Evolutionary conservation across 805 yeast species (phyloP).

Genomic region (Grigorovia yakushimaensis): DNA sequence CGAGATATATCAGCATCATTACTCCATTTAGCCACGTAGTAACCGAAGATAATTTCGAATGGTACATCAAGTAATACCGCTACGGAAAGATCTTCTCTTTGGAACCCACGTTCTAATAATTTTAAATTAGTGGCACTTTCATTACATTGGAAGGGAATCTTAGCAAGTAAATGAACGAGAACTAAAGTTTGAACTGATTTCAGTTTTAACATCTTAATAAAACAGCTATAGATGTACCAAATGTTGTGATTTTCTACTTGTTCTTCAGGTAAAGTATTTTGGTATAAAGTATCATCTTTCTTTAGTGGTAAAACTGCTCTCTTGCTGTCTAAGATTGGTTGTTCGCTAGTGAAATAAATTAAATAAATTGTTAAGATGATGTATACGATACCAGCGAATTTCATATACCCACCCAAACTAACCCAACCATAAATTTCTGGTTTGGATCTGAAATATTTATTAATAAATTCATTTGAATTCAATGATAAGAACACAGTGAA

Average conservation of each 20-base stretch:
- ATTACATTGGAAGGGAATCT: slow-evolving; percentile 89
- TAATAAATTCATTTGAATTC: slow-evolving; percentile 87
- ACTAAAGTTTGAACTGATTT: slow-evolving; percentile 68
- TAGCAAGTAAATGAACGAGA: slow-evolving; percentile 64
- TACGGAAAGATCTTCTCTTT: slow-evolving; percentile 87
- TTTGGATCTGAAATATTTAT: slow-evolving; percentile 57
- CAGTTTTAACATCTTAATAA: slow-evolving; percentile 59
- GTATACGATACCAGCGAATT: slow-evolving; percentile 68
- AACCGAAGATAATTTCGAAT: slow-evolving; percentile 89
- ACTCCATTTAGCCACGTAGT: slow-evolving; percentile 93
- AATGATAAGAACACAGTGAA: slow-evolving; percentile 88
- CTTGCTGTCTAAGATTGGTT: slow-evolving; percentile 40
- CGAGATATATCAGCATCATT: slow-evolving; percentile 35
- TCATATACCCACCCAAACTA: slow-evolving; percentile 64
- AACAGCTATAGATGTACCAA: slow-evolving; percentile 48
- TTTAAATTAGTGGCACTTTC: slow-evolving; percentile 93
- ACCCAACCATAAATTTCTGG: slow-evolving; percentile 62
- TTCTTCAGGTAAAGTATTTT: slow-evolving; percentile 25
- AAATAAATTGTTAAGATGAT: slow-evolving; percentile 56
- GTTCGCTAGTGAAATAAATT: slow-evolving; percentile 56
- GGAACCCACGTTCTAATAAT: slow-evolving; percentile 79
- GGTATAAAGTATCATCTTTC: slow-evolving; percentile 8
- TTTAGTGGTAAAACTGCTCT: slow-evolving; percentile 1
- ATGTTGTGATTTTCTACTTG: slow-evolving; percentile 29
- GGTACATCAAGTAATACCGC: slow-evolving; percentile 94